Evolutionary conservation across 2,329 filamentous ascomycete species (phyloP), one percentile per base, ranked within the genome.

Genomic region (Pyricularia grisea): DNA sequence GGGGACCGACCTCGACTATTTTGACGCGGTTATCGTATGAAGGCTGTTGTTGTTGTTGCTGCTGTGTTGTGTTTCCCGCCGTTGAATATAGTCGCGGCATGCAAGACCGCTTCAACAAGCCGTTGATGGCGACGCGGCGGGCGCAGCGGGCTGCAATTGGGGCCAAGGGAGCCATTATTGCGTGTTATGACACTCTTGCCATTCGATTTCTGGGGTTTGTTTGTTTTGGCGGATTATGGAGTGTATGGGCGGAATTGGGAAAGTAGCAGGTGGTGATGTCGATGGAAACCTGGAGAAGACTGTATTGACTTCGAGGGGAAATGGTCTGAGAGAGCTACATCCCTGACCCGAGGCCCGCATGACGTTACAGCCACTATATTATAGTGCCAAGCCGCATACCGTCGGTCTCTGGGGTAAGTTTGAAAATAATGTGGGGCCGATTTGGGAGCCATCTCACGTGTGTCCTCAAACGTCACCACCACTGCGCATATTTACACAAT

Each of bases 1-100:
- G 85, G 42, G 92, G 92, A 10, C 92, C 92, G 71, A 96, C 92
- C 81, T 96, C 92, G 71, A 95, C 89, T 58, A 96, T 88, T 67
- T 71, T 72, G 65, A 73, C 71, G 9, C 25, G 67, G 70, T 65
- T 71, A 69, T 71, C 33, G 1, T 68, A 50, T 5, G 60, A 12
- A 25, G 68, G 17, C 25, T 61, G 58, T 27, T 61, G 58, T 27
- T 61, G 58, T 23, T 61, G 58, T 12, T 23, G n/a, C 58, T 61
- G 58, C 58, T 61, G 58, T 17, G 12, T 9, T 23, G 58, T 27
- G 58, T 61, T 61, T 1, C 58, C 23, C 10, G 58, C 25, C 58
- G 58, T 61, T 1, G 58, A 61, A 10, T 61, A 61, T 27, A 61
- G 58, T 7, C 58, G 58, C 58, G 58, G 58, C 58, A 61, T 27